Conservation (phyloP, 176 grass and related monocot species). For the Thinopyrum elongatum region DNA sequence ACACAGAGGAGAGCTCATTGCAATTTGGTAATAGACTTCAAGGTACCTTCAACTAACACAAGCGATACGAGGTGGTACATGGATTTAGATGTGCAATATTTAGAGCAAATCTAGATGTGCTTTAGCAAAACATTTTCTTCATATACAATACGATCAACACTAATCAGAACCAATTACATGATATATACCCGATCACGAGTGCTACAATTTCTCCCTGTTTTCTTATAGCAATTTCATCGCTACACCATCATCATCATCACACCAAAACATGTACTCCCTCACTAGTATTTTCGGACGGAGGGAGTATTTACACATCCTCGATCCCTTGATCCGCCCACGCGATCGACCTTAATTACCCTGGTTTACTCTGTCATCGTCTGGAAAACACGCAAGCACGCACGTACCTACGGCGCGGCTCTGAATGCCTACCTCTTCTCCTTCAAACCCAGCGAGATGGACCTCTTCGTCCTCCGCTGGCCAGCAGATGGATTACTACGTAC, state of each 20-base stretch:
- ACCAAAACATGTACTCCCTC: constrained; percentile 45
- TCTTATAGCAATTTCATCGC: not conserved
- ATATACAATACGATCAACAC: not conserved
- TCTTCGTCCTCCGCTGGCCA: constrained; percentile 27
- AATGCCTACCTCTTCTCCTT: not conserved
- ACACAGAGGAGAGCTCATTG: too few species aligned
- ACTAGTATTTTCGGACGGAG: too few species aligned
- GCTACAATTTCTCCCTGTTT: not conserved
- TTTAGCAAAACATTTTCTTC: too few species aligned
- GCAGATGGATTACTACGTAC: too few species aligned
- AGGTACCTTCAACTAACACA: too few species aligned
- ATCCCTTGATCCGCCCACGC: not conserved
- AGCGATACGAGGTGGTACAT: too few species aligned
- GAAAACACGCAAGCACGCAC: not conserved
- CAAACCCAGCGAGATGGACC: constrained; percentile 14
- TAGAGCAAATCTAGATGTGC: too few species aligned
- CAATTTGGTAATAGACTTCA: too few species aligned
- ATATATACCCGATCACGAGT: constrained; percentile 24
- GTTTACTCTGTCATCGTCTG: constrained; percentile 21
- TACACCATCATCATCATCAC: constrained; percentile 17
- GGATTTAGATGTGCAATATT: too few species aligned
- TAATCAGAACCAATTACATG: constrained; percentile 44
- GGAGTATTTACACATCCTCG: constrained; percentile 40
- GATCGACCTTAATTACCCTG: not conserved
- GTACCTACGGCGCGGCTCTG: not conserved